A percentile compares a stretch with the other conserved stretches of the same genome.
Conservation (phyloP, 106 monocot species). For the Dioscorea dumetorum region DNA sequence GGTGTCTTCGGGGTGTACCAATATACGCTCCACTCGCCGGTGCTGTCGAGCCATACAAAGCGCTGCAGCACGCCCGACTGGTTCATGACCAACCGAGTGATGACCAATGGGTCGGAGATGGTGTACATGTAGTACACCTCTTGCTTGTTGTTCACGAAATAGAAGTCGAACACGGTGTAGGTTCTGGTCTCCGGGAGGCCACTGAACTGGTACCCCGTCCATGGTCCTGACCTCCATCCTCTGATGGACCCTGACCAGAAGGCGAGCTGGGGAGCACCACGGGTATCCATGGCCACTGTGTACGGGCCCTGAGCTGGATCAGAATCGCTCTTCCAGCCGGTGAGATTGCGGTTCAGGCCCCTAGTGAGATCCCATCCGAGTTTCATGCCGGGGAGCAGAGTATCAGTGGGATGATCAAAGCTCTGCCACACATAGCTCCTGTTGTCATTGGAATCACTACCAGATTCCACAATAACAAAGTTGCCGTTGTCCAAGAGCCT, state of each 20-base stretch:
- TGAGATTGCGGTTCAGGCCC: conserved; percentile 9
- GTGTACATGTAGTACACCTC: conserved; percentile 2
- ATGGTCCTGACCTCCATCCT: neutral
- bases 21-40: neutral
- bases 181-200: neutral
- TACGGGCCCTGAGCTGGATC: conserved; percentile 1
- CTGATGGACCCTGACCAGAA: neutral
- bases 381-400: conserved; percentile 30
- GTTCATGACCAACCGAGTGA: neutral
- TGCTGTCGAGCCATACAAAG: neutral
- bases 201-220: neutral
- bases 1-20: neutral
- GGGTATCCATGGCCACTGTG: neutral
- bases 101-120: neutral
- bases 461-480: conserved; percentile 4
- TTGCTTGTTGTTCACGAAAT: neutral
- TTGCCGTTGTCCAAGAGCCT: conserved; percentile 19
- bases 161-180: neutral
- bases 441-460: neutral
- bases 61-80: neutral
- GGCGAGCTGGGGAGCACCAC: neutral
- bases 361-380: conserved; percentile 15
- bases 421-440: conserved; percentile 22
- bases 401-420: conserved; percentile 36
- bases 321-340: conserved; percentile 5